These are phyloP conservation scores for Hura crepitans DNA, from an alignment of 441 rosid genomes.

Conservation along the genomic window DNA sequence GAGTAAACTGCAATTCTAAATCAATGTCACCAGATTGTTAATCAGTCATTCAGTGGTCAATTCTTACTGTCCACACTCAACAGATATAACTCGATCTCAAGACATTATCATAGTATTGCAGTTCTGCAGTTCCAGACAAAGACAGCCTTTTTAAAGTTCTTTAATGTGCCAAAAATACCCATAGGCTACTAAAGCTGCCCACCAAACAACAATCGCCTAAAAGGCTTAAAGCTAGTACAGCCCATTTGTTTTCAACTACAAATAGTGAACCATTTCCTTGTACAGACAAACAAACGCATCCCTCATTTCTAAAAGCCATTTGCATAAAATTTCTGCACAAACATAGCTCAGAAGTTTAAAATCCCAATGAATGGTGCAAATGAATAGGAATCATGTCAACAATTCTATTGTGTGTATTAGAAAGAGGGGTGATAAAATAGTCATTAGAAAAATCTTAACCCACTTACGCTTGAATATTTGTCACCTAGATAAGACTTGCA, in stretches of 20 bases:
- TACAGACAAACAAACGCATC: not conserved
- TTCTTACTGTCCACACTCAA: not conserved
- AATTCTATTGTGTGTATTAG: not conserved
- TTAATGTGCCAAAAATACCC: not conserved
- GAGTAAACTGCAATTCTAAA: not conserved
- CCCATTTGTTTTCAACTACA: not conserved
- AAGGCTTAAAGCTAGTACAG: not conserved
- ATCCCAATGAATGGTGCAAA: not conserved
- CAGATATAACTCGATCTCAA: not conserved
- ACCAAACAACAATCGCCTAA: not conserved
- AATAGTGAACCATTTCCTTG: not conserved
- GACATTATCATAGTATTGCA: not conserved
- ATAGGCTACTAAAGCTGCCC: not conserved
- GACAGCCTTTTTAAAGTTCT: not conserved
- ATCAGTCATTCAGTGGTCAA: not conserved
- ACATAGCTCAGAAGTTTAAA: not conserved
- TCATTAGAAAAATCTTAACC: not conserved
- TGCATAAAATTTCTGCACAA: not conserved
- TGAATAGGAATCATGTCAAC: not conserved
- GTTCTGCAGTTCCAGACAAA: not conserved
- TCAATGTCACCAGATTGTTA: not conserved
- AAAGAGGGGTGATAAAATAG: not conserved
- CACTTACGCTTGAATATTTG: conserved; percentile 5
- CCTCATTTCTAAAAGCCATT: not conserved
- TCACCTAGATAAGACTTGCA: not conserved